A percentile compares a stretch with the other conserved stretches of the same genome.
These are phyloP conservation scores for Fistulifera pelliculosa DNA, from an alignment of 108 stramenopile species.

Conservation along the genomic window DNA sequence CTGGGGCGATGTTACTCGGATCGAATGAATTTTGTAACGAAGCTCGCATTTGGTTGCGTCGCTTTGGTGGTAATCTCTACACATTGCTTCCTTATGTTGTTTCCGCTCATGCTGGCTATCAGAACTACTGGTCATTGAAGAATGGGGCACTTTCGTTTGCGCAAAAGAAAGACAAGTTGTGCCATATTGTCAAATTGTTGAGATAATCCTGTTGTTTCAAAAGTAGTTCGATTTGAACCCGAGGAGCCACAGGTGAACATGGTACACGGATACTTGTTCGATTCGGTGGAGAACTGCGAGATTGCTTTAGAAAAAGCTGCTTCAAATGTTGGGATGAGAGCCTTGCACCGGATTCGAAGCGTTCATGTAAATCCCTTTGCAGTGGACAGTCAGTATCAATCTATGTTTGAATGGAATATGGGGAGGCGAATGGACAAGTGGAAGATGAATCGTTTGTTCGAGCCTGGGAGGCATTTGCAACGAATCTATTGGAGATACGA, in stretches of 20 bases:
- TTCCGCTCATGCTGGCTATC: conserved; percentile 55
- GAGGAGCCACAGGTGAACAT: conserved; percentile 43
- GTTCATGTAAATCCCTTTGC: background rate
- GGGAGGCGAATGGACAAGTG: conserved; percentile 51
- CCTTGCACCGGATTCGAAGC: conserved; percentile 29
- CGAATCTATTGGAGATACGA: too few species aligned
- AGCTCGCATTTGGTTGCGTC: conserved; percentile 63
- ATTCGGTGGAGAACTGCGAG: conserved; percentile 19
- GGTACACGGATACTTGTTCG: conserved; percentile 56
- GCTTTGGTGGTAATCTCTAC: conserved; percentile 80
- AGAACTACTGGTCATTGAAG: conserved; percentile 18
- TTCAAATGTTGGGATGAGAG: conserved; percentile 18
- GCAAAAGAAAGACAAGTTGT: conserved; percentile 39
- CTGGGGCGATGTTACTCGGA: conserved; percentile 75
- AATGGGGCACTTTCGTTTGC: conserved; percentile 23
- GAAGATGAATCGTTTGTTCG: conserved; percentile 29
- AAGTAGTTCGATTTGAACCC: conserved; percentile 55
- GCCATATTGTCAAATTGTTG: conserved; percentile 19
- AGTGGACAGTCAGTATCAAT: conserved; percentile 22
- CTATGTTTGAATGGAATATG: conserved; percentile 59
- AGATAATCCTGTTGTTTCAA: conserved; percentile 7
- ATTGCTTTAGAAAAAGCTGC: conserved; percentile 22
- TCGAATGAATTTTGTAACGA: conserved; percentile 38
- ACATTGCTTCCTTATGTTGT: conserved; percentile 57
- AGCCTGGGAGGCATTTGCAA: conserved; percentile 34